Percentiles rank a stretch among this genome's conserved stretches.
phyloP scores from a whole-genome alignment of 768 basidiomycete species.

The Pholiota conissans region DNA sequence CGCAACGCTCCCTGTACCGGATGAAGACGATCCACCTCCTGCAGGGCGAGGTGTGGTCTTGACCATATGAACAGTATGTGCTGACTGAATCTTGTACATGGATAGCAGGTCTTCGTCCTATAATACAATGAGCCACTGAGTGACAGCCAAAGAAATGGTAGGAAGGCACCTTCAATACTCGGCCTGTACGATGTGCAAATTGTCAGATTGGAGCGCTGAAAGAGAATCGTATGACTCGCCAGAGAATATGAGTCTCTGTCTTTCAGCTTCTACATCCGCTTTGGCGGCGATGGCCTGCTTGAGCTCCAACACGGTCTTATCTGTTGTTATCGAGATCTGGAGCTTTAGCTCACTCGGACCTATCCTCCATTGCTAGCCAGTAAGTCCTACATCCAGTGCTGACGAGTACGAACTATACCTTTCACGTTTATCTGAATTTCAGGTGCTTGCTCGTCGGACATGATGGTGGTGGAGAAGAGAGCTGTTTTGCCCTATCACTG shows the following conservation, averaged over 20 bases:
- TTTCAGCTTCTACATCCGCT: constrained; percentile 82
- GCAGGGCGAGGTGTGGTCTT: constrained; percentile 70
- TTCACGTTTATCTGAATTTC: constrained; percentile 73
- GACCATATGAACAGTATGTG: constrained; percentile 92
- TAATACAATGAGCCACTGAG: background rate
- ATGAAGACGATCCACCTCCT: constrained; percentile 33
- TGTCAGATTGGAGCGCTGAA: background rate
- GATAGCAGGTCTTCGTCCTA: constrained; percentile 84
- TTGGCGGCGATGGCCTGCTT: constrained; percentile 87
- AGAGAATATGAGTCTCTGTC: constrained; percentile 91
- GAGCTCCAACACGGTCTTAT: constrained; percentile 87
- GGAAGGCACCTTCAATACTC: constrained; percentile 65
- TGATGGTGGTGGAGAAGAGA: constrained; percentile 31
- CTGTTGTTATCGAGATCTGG: constrained; percentile 75
- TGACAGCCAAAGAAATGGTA: background rate
- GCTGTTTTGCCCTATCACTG: constrained; percentile 21
- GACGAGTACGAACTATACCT: constrained; percentile 35
- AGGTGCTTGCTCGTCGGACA: constrained; percentile 47
- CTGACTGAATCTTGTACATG: constrained; percentile 86
- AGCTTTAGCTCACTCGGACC: constrained; percentile 94
- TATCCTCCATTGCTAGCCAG: constrained; percentile 22
- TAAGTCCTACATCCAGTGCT: background rate
- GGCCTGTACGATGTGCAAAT: constrained; percentile 38
- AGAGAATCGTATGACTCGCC: constrained; percentile 43
- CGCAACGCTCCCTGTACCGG: constrained; percentile 30